Evolutionary conservation across 805 yeast genomes (phyloP).

Genomic region (Barnettozyma populi): DNA sequence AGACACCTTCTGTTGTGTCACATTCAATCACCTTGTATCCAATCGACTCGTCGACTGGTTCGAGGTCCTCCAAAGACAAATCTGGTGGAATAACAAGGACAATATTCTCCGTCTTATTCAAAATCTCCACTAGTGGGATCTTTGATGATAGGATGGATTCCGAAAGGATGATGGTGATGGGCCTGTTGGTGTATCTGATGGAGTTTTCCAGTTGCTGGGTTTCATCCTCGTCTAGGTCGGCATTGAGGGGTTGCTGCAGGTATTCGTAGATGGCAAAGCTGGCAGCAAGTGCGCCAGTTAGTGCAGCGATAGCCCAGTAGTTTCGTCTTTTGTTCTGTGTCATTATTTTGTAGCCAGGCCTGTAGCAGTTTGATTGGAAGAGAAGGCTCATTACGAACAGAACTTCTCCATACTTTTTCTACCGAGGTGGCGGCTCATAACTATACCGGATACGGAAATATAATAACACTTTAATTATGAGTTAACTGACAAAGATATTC

Average conservation of each 20-base stretch:
- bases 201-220: constrained; percentile 7
- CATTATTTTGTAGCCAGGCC: not conserved
- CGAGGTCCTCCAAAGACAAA: constrained; percentile 15
- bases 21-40: constrained; percentile 29
- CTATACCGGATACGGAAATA: not conserved
- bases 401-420: not conserved
- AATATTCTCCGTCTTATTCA: constrained; percentile 23
- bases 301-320: constrained; percentile 9
- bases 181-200: constrained; percentile 18
- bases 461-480: not conserved
- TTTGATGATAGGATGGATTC: constrained; percentile 25
- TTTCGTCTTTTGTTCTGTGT: constrained; percentile 2
- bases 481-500: not conserved
- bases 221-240: not conserved
- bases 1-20: constrained; percentile 42
- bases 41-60: constrained; percentile 33
- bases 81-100: constrained; percentile 34
- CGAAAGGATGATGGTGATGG: constrained; percentile 21
- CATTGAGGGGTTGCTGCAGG: not conserved
- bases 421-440: not conserved
- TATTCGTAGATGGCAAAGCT: constrained; percentile 13
- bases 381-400: not conserved
- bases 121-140: constrained; percentile 22
- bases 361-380: not conserved
- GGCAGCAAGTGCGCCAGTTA: constrained; percentile 8